Evolutionary conservation across 2,329 filamentous ascomycete species (phyloP).

Genomic region (Stagonosporopsis cucurbitacearum): DNA sequence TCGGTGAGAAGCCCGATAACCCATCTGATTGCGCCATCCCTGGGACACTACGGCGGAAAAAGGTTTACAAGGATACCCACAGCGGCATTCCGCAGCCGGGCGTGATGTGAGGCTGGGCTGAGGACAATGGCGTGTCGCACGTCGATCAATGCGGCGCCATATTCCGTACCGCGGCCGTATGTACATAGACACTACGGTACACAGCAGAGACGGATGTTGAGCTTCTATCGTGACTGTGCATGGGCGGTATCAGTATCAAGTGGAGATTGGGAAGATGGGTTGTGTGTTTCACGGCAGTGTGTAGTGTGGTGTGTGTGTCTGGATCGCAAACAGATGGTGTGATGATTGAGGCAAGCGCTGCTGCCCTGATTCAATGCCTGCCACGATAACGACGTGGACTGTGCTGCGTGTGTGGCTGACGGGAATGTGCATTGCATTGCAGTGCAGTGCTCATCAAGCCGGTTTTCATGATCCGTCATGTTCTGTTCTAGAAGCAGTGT

Average conservation of each 20-base stretch:
- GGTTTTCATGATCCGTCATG: conserved; percentile 1
- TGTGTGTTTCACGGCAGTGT: no score
- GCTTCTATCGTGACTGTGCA: background rate
- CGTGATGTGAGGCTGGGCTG: conserved; percentile 17
- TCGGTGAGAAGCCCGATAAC: conserved; percentile 11
- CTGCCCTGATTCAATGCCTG: background rate
- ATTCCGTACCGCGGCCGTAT: conserved; percentile 17
- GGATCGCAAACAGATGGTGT: background rate
- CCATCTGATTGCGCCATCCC: conserved; percentile 11
- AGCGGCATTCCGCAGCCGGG: conserved; percentile 12
- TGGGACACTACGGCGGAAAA: conserved; percentile 8
- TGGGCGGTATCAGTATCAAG: background rate
- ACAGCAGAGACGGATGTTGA: background rate
- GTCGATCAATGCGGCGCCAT: conserved; percentile 17
- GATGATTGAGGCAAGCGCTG: background rate
- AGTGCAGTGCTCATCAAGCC: no score
- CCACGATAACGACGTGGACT: conserved; percentile 2
- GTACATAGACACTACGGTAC: background rate
- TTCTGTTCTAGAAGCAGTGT: conserved; percentile 1
- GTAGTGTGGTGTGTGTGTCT: background rate
- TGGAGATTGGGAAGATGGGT: no score
- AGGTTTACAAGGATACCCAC: no score
- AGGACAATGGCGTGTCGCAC: conserved; percentile 10
- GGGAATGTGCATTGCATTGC: conserved; percentile 2
- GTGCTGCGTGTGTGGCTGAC: conserved; percentile 9